Evolutionary conservation across 495 filamentous ascomycete species (phyloP).

Genomic region (Neurospora africana): DNA sequence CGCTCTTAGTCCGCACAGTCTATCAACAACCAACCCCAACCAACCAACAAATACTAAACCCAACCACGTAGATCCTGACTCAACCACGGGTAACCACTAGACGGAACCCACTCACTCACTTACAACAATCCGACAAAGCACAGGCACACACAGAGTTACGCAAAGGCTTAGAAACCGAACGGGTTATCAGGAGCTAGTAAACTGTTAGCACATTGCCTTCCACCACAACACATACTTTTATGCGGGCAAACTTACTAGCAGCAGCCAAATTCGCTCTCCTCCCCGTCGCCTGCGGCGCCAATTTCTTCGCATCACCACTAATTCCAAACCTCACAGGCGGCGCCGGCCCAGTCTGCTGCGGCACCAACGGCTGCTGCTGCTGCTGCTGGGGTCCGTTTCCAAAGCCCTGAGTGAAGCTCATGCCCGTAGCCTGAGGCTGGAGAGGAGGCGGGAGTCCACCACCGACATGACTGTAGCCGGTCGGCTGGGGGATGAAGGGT

Average conservation of each 20-base stretch:
- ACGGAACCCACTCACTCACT: background rate
- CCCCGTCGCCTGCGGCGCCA: conserved; percentile 84
- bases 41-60: background rate
- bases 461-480: background rate
- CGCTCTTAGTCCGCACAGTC: background rate
- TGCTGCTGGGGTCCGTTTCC: conserved; percentile 41
- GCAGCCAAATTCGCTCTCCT: conserved; percentile 77
- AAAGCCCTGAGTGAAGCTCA: conserved; percentile 49
- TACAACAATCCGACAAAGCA: background rate
- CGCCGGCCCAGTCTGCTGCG: conserved; percentile 90
- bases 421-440: conserved; percentile 36
- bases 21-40: background rate
- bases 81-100: background rate
- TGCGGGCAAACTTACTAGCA: conserved; percentile 63
- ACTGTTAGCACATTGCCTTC: background rate
- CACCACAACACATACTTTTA: background rate
- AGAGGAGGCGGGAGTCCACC: conserved; percentile 33
- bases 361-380: conserved; percentile 50
- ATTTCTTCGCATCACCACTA: conserved; percentile 54
- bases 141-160: no score
- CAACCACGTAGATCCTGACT: background rate
- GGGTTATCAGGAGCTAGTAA: conserved; percentile 16
- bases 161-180: conserved; percentile 13
- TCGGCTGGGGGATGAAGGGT: background rate
- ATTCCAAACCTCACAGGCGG: conserved; percentile 87